These are phyloP conservation scores for Verbascum thapsus DNA, from an alignment of 257 asterid genomes.

Conservation along the genomic window DNA sequence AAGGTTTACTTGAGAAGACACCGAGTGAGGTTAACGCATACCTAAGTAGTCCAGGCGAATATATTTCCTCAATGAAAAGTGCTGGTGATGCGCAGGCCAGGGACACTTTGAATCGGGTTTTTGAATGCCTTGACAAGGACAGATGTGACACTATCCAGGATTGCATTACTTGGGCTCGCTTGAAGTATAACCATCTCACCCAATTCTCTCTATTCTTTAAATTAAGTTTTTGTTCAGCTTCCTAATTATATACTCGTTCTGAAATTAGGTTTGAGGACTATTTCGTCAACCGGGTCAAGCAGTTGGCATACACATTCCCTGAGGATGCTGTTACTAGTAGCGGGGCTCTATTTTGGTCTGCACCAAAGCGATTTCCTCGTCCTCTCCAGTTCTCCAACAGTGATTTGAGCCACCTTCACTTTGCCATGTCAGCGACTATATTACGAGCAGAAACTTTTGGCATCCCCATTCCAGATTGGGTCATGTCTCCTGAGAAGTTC, in stretches of 20 bases:
- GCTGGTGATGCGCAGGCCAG: slow-evolving; percentile 60
- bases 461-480: slow-evolving; percentile 49
- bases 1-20: slow-evolving; percentile 49
- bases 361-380: slow-evolving; percentile 49
- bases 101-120: slow-evolving; percentile 45
- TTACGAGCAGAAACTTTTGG: slow-evolving; percentile 49
- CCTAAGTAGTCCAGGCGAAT: slow-evolving; percentile 39
- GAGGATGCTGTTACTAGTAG: slow-evolving; percentile 47
- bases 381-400: slow-evolving; percentile 38
- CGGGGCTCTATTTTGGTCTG: slow-evolving; percentile 50
- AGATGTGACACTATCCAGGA: slow-evolving; percentile 47
- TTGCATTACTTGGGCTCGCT: slow-evolving; percentile 51
- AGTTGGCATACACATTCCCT: slow-evolving; percentile 46
- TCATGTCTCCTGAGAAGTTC: slow-evolving; percentile 27
- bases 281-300: slow-evolving; percentile 43
- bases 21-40: slow-evolving; percentile 48
- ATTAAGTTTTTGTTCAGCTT: background rate
- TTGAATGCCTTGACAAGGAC: slow-evolving; percentile 43
- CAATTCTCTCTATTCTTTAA: background rate
- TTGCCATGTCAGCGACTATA: slow-evolving; percentile 36
- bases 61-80: slow-evolving; percentile 40
- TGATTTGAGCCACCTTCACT: slow-evolving; percentile 43
- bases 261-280: slow-evolving; percentile 48
- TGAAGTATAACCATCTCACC: slow-evolving; percentile 30
- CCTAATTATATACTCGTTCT: slow-evolving; percentile 22